A percentile compares a stretch with the other conserved stretches of the same genome.
Evolutionary conservation across 108 stramenopile genomes (phyloP).

Genomic region (Cyclostephanos tholiformis): DNA sequence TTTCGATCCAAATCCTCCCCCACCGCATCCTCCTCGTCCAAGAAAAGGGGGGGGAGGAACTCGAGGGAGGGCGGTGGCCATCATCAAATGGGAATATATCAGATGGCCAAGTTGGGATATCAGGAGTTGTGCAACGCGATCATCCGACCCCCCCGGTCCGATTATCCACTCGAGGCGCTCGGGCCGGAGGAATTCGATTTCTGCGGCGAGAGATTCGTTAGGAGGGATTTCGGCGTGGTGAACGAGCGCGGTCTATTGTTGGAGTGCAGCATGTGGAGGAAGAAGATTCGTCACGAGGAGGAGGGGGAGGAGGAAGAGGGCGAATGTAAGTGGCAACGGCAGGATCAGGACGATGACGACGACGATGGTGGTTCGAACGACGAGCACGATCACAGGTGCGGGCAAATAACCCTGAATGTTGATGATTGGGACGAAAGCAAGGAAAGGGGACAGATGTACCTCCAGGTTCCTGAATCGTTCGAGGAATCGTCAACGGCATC

Average conservation of each 20-base stretch:
- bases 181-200: conserved; percentile 71
- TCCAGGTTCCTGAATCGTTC: conserved; percentile 28
- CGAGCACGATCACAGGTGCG: conserved; percentile 11
- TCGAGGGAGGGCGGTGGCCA: conserved; percentile 27
- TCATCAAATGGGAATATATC: conserved; percentile 7
- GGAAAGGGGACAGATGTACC: conserved; percentile 43
- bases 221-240: conserved; percentile 43
- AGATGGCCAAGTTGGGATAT: conserved; percentile 86
- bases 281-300: not conserved
- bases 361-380: not conserved
- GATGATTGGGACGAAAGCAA: conserved; percentile 36
- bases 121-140: conserved; percentile 97
- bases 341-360: not conserved
- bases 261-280: conserved; percentile 46
- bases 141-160: conserved; percentile 95
- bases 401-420: conserved; percentile 12
- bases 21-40: not conserved
- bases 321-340: not conserved
- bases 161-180: conserved; percentile 64
- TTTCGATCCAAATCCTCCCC: conserved; percentile 1
- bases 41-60: not conserved
- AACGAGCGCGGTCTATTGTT: conserved; percentile 44
- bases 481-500: conserved; percentile 16
- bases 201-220: conserved; percentile 27
- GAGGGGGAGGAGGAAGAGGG: conserved; percentile 3